A percentile compares a stretch with the other conserved stretches of the same genome.
Evolutionary conservation across 306 rosid species (phyloP).

Genomic region (Parietaria judaica): DNA sequence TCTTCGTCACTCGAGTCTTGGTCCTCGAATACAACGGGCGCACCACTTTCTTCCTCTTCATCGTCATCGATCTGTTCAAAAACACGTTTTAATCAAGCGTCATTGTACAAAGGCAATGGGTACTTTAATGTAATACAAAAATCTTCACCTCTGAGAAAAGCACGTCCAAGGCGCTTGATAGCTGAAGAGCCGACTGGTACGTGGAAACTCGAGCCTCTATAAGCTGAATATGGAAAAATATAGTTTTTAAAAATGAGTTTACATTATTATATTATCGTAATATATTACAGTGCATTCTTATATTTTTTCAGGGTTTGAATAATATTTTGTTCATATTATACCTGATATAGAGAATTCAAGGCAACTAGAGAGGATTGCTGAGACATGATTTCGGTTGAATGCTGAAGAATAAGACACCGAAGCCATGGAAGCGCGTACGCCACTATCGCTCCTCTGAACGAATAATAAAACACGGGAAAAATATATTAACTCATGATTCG

Average conservation of each 20-base stretch:
- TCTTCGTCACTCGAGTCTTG: conserved; percentile 52
- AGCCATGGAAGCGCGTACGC: conserved; percentile 75
- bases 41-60: conserved; percentile 33
- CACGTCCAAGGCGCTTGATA: conserved; percentile 60
- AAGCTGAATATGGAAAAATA: conserved; percentile 36
- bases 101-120: neutral
- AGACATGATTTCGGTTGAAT: conserved; percentile 64
- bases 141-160: conserved; percentile 48
- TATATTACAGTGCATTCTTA: no score
- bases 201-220: conserved; percentile 73
- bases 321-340: conserved; percentile 12
- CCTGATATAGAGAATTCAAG: conserved; percentile 77
- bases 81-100: neutral
- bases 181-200: conserved; percentile 49
- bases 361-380: conserved; percentile 65
- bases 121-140: conserved; percentile 9
- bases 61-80: conserved; percentile 43
- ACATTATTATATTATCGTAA: neutral
- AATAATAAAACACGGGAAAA: neutral
- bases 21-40: conserved; percentile 52
- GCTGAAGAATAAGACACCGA: conserved; percentile 58
- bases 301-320: neutral
- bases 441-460: conserved; percentile 63
- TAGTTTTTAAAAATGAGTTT: no score
- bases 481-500: no score